Conservation (phyloP, 768 basidiomycete genomes). For the Galerina marginata region DNA sequence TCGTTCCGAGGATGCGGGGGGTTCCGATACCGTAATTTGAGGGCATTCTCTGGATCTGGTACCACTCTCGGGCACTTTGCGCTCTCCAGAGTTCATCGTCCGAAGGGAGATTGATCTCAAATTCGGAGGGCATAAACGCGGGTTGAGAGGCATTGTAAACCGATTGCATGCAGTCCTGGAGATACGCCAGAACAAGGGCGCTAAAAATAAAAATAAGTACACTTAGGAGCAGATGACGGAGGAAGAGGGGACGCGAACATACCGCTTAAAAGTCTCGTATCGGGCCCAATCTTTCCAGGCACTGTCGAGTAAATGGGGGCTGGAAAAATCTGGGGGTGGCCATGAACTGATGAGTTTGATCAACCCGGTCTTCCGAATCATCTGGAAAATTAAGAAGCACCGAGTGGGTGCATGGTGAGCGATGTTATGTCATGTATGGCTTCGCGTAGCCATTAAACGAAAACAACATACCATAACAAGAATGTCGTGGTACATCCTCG, state of each 20-base stretch:
- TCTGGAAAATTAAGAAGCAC: conserved; percentile 34
- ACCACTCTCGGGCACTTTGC: conserved; percentile 53
- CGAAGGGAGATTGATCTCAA: conserved; percentile 58
- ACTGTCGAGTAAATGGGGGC: conserved; percentile 40
- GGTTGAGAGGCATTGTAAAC: conserved; percentile 58
- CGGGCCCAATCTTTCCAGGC: conserved; percentile 63
- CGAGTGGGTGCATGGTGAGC: conserved; percentile 25
- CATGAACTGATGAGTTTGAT: conserved; percentile 51
- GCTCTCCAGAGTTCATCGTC: conserved; percentile 63
- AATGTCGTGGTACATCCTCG: conserved; percentile 63
- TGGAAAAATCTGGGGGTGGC: conserved; percentile 44
- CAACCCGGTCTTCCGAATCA: conserved; percentile 52
- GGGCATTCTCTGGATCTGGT: conserved; percentile 40
- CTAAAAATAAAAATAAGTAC: conserved; percentile 32
- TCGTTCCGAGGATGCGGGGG: conserved; percentile 40
- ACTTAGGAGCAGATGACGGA: conserved; percentile 10
- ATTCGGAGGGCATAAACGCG: conserved; percentile 51
- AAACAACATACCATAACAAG: conserved; percentile 56
- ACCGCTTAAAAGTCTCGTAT: conserved; percentile 65
- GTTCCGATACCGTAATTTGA: conserved; percentile 47
- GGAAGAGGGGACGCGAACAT: conserved; percentile 24
- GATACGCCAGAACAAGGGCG: conserved; percentile 53
- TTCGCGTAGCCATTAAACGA: not conserved
- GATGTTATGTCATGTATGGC: conserved; percentile 21
- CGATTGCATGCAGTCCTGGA: conserved; percentile 62